phyloP scores from a whole-genome alignment of 352 stramenopile genomes.

The Peronospora belbahrii region DNA sequence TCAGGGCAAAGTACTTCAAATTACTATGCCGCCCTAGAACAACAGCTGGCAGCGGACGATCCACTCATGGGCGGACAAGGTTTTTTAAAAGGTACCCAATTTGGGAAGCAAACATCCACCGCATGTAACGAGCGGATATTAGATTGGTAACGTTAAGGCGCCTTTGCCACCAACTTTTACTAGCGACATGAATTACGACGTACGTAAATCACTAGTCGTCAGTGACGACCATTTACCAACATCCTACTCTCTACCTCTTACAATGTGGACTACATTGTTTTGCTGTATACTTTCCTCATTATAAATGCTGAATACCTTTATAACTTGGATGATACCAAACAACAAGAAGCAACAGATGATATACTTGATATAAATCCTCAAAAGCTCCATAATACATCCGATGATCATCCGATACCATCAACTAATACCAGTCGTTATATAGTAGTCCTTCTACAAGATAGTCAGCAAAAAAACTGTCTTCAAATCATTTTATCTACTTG shows the following conservation, averaged over 20 bases:
- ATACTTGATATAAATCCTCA: too few relatives aligned
- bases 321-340: too few relatives aligned
- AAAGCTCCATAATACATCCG: too few relatives aligned
- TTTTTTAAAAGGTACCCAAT: conserved; percentile 21
- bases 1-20: conserved; percentile 9
- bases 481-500: conserved; percentile 19
- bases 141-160: too few relatives aligned
- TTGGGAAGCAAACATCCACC: conserved; percentile 3
- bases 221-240: background rate
- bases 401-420: too few relatives aligned
- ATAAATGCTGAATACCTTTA: too few relatives aligned
- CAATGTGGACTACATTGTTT: too few relatives aligned
- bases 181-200: background rate
- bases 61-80: conserved; percentile 14
- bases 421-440: too few relatives aligned
- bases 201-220: background rate
- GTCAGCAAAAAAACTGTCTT: conserved; percentile 5
- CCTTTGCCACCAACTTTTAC: background rate
- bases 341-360: too few relatives aligned
- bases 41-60: conserved; percentile 1
- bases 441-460: too few relatives aligned
- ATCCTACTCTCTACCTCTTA: background rate
- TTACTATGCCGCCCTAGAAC: conserved; percentile 2
- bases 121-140: too few relatives aligned
- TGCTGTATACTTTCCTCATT: too few relatives aligned